These are phyloP conservation scores for Cercis canadensis DNA, from an alignment of 306 rosid species.

Conservation along the genomic window DNA sequence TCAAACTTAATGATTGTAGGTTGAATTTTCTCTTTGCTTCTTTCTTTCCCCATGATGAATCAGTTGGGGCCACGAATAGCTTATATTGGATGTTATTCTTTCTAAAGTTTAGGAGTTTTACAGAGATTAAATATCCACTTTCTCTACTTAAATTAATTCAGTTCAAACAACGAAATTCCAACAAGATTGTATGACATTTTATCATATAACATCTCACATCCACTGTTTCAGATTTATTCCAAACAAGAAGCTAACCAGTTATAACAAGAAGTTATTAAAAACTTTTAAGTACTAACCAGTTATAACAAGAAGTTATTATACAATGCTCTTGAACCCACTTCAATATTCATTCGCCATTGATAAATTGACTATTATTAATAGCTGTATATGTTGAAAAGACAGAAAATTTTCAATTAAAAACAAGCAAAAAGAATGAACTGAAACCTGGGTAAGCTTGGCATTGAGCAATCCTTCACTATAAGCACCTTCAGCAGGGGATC, in stretches of 20 bases:
- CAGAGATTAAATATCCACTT: background rate
- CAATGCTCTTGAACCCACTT: background rate
- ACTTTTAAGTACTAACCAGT: background rate
- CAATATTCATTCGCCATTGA: background rate
- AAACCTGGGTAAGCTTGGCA: constrained; percentile 92
- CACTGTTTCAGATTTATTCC: too few relatives aligned
- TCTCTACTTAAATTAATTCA: background rate
- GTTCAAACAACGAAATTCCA: too few relatives aligned
- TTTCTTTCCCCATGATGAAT: background rate
- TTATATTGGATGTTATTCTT: background rate
- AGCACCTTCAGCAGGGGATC: constrained; percentile 99
- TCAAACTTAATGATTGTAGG: background rate
- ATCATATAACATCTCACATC: background rate
- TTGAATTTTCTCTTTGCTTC: background rate
- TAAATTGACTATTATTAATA: background rate
- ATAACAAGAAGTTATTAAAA: background rate
- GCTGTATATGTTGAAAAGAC: too few relatives aligned
- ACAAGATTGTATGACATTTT: too few relatives aligned
- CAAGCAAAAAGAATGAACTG: background rate
- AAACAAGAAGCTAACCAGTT: background rate
- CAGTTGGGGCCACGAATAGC: background rate
- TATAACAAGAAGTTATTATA: background rate
- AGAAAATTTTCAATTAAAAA: too few relatives aligned
- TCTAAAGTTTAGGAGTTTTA: too few relatives aligned
- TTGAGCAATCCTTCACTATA: constrained; percentile 85